Evolutionary conservation across 192 early-diverging fungal genomes (phyloP).

Genomic region (Backusella circina): DNA sequence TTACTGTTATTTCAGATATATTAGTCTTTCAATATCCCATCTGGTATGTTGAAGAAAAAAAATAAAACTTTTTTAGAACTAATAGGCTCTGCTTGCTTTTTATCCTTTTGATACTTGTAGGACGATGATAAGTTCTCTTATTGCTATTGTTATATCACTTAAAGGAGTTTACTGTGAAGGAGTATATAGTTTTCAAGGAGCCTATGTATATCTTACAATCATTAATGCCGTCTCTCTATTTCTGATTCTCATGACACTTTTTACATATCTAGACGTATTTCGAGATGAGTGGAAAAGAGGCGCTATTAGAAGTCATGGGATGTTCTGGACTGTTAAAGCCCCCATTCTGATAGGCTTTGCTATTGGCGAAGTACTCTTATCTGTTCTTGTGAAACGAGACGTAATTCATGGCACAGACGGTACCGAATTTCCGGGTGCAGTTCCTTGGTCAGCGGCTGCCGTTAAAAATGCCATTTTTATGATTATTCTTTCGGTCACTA

Average conservation of each 20-base stretch:
- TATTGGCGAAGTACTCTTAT: slow-evolving; percentile 19
- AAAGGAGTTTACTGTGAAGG: slow-evolving; percentile 33
- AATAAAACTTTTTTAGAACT: neutral
- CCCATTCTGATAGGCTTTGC: slow-evolving; percentile 29
- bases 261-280: slow-evolving; percentile 35
- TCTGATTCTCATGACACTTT: slow-evolving; percentile 26
- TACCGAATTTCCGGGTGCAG: neutral
- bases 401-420: slow-evolving; percentile 25
- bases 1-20: slow-evolving; percentile 31
- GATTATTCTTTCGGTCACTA: slow-evolving; percentile 11
- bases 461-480: slow-evolving; percentile 23
- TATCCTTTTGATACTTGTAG: neutral
- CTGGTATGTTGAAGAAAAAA: slow-evolving; percentile 15
- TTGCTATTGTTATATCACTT: slow-evolving; percentile 24
- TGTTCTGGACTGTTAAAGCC: slow-evolving; percentile 29
- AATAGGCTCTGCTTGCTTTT: neutral
- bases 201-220: slow-evolving; percentile 30
- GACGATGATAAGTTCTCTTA: slow-evolving; percentile 20
- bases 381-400: neutral
- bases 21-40: slow-evolving; percentile 34
- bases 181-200: slow-evolving; percentile 23
- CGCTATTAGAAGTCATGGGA: slow-evolving; percentile 19
- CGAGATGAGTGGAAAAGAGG: slow-evolving; percentile 21
- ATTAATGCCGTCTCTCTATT: slow-evolving; percentile 30
- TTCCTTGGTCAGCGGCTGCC: slow-evolving; percentile 16